Base-by-base conservation (phyloP, 2,329 filamentous ascomycete genomes). In the Cladosporium velox region DNA sequence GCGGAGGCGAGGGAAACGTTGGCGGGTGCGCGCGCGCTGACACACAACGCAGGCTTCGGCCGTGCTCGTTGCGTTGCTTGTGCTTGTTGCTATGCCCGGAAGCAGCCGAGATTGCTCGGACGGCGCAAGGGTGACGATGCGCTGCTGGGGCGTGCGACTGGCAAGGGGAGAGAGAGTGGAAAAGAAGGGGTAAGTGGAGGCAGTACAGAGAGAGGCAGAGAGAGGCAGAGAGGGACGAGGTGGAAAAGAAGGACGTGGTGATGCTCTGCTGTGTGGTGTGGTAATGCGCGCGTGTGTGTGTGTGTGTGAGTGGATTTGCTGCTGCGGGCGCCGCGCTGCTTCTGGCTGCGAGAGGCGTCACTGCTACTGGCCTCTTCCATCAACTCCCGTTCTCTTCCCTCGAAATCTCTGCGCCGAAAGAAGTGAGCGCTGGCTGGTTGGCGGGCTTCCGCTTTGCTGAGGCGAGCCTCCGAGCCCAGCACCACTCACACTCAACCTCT, bases 71-170 rank as follows among this genome's bases (percentile, higher is more conserved):
- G 54, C 54, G 30, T 11, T 21, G 41, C 41, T 24, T 47, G 41
- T 21, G 38, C 58, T 60, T 49, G 59, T 62, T 62, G 59, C 59
- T 51, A 62, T 52, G 59, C 44, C 59, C 59, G 59, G 59, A 52
- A 34, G 30, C 47, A 35, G 44, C 59, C 59, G 59, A 52, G 47
- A 62, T 62, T 62, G 59, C 59, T 28, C 44, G 41, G 35, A 49
- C 38, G 57, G 58, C 26, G 58, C 58, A 60, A 60, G 58, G 58
- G 58, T 47, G 58, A 32, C 38, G 28, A 47, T 60, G 58, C 38
- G 41, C 10, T 60, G 24, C 58, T 60, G 38, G 57, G 49, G 49
- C 49, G 49, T 30, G 49, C 49, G 26, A 30, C 12, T 18, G 26
- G 51, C 38, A 44, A 41, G 26, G 59, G 32, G 47, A 18, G 47